phyloP scores from a whole-genome alignment of 371 early-diverging fungal species.

The Chytridiales sp. region DNA sequence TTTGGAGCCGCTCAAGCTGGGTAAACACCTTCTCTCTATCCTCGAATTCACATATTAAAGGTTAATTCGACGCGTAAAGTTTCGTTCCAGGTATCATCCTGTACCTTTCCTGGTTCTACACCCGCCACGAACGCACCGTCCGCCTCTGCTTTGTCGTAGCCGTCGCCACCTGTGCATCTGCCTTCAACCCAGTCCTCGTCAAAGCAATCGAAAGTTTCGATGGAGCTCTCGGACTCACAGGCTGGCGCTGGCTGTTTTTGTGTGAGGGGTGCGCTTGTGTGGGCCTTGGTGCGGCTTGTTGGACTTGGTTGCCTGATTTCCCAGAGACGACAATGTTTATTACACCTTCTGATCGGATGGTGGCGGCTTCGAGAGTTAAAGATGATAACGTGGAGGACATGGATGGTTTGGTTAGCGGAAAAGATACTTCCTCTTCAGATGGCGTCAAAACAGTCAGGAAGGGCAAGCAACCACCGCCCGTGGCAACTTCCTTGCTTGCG shows the following conservation, averaged over 20 bases:
- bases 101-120: slow-evolving; percentile 34
- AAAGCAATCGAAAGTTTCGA: slow-evolving; percentile 19
- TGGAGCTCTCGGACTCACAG: slow-evolving; percentile 13
- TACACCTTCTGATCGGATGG: slow-evolving; percentile 32
- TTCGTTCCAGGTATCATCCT: slow-evolving; percentile 31
- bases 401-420: background rate
- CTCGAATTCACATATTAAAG: background rate
- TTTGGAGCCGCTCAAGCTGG: slow-evolving; percentile 31
- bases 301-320: slow-evolving; percentile 20
- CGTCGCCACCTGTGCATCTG: slow-evolving; percentile 24
- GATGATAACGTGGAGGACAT: slow-evolving; percentile 29
- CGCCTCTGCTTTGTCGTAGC: slow-evolving; percentile 29
- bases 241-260: slow-evolving; percentile 29
- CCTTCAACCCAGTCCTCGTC: slow-evolving; percentile 27
- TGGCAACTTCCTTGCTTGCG: background rate
- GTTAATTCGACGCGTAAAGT: slow-evolving; percentile 8
- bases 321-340: slow-evolving; percentile 36
- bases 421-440: background rate
- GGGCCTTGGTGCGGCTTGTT: too few species aligned
- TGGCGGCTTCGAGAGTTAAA: slow-evolving; percentile 31
- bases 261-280: slow-evolving; percentile 15
- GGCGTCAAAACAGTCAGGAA: too few species aligned
- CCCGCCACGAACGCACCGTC: slow-evolving; percentile 33
- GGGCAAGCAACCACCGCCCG: background rate
- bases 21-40: slow-evolving; percentile 1